Conservation (phyloP, 768 basidiomycete species). For the Pulveroboletus sp. region DNA sequence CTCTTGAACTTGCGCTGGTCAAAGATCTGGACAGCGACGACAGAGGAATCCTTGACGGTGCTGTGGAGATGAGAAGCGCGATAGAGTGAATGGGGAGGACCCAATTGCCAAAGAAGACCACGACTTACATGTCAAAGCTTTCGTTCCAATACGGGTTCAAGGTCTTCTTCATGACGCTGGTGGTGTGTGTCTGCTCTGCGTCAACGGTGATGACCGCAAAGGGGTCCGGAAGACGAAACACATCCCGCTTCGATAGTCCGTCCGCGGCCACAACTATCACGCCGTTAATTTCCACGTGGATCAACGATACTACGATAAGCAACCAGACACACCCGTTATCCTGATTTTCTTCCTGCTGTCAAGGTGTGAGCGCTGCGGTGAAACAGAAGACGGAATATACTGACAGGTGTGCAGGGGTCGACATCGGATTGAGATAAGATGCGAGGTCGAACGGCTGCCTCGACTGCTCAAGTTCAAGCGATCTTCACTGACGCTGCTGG, state of each 20-base stretch:
- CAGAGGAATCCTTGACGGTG: slow-evolving; percentile 95
- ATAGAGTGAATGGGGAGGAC: background rate
- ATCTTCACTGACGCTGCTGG: slow-evolving; percentile 1
- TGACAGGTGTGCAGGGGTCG: slow-evolving; percentile 26
- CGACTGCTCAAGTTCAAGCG: background rate
- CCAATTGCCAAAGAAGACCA: background rate
- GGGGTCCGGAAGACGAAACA: slow-evolving; percentile 94
- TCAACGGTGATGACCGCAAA: slow-evolving; percentile 99
- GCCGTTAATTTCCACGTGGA: slow-evolving; percentile 2
- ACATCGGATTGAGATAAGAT: slow-evolving; percentile 20
- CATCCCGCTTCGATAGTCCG: slow-evolving; percentile 89
- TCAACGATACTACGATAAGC: background rate
- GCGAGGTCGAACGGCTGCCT: background rate
- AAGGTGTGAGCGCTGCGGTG: slow-evolving; percentile 10
- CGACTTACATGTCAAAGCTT: slow-evolving; percentile 88
- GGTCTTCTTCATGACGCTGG: slow-evolving; percentile 94
- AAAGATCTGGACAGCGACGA: slow-evolving; percentile 96
- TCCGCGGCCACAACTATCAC: slow-evolving; percentile 88
- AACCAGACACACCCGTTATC: slow-evolving; percentile 54
- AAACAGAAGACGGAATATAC: slow-evolving; percentile 1
- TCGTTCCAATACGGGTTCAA: slow-evolving; percentile 97
- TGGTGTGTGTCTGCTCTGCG: slow-evolving; percentile 95
- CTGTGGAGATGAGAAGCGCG: slow-evolving; percentile 37
- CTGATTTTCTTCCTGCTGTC: slow-evolving; percentile 66
- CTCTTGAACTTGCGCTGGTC: slow-evolving; percentile 99